Conservation (phyloP, 208 protist species). For the Acanthamoeba lenticulata region DNA sequence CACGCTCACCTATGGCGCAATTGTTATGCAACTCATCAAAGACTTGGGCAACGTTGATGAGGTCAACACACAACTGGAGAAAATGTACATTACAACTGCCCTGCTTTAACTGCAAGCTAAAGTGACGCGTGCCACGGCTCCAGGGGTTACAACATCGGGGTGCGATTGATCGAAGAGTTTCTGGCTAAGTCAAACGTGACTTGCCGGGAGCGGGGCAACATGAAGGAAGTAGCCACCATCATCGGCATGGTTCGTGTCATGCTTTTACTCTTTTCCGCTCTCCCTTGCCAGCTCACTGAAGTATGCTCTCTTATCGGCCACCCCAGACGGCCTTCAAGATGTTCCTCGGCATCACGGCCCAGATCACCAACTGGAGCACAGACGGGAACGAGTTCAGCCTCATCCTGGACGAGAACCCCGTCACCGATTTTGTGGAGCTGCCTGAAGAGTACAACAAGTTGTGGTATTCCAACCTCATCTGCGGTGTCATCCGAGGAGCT, state of each 20-base stretch:
- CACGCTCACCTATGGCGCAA: slow-evolving; percentile 96
- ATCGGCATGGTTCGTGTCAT: slow-evolving; percentile 91
- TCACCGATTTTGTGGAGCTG: slow-evolving; percentile 96
- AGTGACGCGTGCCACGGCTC: background rate
- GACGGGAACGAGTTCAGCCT: slow-evolving; percentile 92
- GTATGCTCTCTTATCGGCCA: too few relatives aligned
- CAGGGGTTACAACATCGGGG: slow-evolving; percentile 96
- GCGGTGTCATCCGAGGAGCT: slow-evolving; percentile 95
- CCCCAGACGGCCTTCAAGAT: slow-evolving; percentile 92
- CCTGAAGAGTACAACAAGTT: slow-evolving; percentile 92
- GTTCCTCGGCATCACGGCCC: slow-evolving; percentile 94
- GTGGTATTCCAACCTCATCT: slow-evolving; percentile 97
- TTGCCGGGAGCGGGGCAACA: slow-evolving; percentile 90
- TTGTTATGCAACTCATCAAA: slow-evolving; percentile 96
- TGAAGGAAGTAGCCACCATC: slow-evolving; percentile 94
- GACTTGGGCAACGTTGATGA: slow-evolving; percentile 94
- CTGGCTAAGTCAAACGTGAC: slow-evolving; percentile 88
- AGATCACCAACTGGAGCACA: slow-evolving; percentile 89
- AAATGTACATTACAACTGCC: slow-evolving; percentile 83
- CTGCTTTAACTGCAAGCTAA: background rate
- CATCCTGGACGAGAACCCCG: slow-evolving; percentile 96
- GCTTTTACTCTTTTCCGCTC: background rate
- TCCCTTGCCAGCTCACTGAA: background rate
- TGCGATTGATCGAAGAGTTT: slow-evolving; percentile 97
- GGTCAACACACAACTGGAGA: slow-evolving; percentile 96